Percentiles rank a stretch among this genome's conserved stretches.
Evolutionary conservation across 176 grass and related monocot genomes (phyloP).

Genomic region (Rhynchospora tenuis): DNA sequence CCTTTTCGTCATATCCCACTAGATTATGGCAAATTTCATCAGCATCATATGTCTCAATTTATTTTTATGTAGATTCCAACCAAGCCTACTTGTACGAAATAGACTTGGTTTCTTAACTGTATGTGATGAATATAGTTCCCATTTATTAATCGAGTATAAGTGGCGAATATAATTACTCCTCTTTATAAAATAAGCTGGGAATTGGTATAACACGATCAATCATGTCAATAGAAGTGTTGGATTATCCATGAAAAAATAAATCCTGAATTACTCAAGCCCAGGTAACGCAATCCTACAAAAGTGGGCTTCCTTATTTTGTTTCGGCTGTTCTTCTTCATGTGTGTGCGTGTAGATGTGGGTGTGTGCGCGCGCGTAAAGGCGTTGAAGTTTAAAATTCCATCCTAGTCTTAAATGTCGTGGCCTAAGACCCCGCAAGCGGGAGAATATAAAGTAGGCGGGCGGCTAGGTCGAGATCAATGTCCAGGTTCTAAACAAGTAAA

Average conservation of each 20-base stretch:
- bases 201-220: background rate
- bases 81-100: background rate
- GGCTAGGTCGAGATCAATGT: too few species aligned
- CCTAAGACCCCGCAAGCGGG: too few species aligned
- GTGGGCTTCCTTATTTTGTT: background rate
- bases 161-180: background rate
- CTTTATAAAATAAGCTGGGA: background rate
- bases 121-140: background rate
- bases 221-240: background rate
- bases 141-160: background rate
- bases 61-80: background rate
- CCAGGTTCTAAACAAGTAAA: too few species aligned
- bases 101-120: background rate
- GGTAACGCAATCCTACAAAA: background rate
- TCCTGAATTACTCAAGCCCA: background rate
- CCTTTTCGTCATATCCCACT: background rate
- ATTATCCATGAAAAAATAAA: background rate
- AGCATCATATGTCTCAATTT: background rate
- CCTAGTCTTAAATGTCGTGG: too few species aligned
- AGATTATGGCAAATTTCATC: background rate
- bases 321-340: background rate
- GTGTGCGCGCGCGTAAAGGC: too few species aligned
- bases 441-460: too few species aligned
- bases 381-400: too few species aligned
- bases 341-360: too few species aligned